phyloP scores from a whole-genome alignment of 2,329 filamentous ascomycete species.

The Pseudocercospora musae region DNA sequence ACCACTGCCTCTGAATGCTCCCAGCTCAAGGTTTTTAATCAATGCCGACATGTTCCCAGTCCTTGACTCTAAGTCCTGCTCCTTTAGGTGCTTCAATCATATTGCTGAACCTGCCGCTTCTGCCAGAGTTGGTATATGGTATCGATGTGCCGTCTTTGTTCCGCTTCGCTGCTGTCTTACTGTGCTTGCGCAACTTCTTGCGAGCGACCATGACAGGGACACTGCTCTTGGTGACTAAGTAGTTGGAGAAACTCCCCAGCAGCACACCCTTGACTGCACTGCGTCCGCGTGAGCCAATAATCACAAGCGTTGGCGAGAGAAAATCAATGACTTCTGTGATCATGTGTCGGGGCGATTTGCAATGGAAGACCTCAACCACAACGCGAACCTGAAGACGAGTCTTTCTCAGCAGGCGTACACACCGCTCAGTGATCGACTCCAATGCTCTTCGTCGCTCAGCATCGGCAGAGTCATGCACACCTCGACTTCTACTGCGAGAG shows the following conservation, averaged over 20 bases:
- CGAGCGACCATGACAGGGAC: slow-evolving; percentile 97
- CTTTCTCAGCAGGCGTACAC: slow-evolving; percentile 82
- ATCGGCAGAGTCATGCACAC: slow-evolving; percentile 55
- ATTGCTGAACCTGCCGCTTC: slow-evolving; percentile 32
- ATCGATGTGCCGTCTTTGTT: slow-evolving; percentile 34
- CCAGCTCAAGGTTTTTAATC: slow-evolving; percentile 20
- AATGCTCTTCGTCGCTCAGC: slow-evolving; percentile 77
- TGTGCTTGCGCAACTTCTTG: slow-evolving; percentile 83
- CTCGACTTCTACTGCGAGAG: slow-evolving; percentile 32
- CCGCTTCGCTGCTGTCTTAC: slow-evolving; percentile 42
- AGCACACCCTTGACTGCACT: slow-evolving; percentile 93
- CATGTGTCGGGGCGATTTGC: slow-evolving; percentile 94
- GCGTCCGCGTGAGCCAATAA: slow-evolving; percentile 85
- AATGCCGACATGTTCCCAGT: slow-evolving; percentile 37
- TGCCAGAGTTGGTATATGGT: slow-evolving; percentile 32
- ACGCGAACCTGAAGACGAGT: slow-evolving; percentile 89
- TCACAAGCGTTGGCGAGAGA: slow-evolving; percentile 84
- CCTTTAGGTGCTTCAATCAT: slow-evolving; percentile 34
- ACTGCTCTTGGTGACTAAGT: slow-evolving; percentile 92
- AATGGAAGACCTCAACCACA: slow-evolving; percentile 94
- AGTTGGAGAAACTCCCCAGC: slow-evolving; percentile 94
- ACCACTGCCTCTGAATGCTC: not conserved
- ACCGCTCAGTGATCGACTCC: slow-evolving; percentile 78
- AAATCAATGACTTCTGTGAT: slow-evolving; percentile 96
- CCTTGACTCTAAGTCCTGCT: slow-evolving; percentile 32